Evolutionary conservation across 805 yeast species (phyloP), one percentile per base, ranked within the genome.

Genomic region (Wickerhamiella cacticola): DNA sequence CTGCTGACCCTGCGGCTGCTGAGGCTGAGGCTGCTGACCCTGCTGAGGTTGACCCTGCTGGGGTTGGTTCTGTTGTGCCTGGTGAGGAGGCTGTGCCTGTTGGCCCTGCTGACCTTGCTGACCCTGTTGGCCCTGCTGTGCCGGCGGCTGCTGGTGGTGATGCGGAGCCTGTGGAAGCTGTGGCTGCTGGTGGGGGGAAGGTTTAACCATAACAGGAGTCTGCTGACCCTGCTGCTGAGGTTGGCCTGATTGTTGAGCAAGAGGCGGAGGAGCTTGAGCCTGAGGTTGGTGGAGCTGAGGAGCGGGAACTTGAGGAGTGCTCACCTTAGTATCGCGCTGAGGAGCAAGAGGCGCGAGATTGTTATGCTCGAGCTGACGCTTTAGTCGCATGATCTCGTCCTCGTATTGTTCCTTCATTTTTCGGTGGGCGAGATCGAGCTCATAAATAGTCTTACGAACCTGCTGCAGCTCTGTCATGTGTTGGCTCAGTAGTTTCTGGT

Each of bases 371-470:
- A 89, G 72, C 63, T 87, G 95, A 53, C 79, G 78, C 65, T 89
- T 87, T 65, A 89, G 73, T 56, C 92, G 73, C 61, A 77, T 70
- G 49, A 92, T 82, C 67, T 89, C 97, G 59, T 84, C 95, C 65
- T 89, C 96, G 66, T 89, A 92, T 41, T 88, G 87, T 60, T 89
- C 96, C 68, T 89, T 88, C 75, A 92, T 83, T 62, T 85, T 84
- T 57, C 95, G 75, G 69, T 89, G 97, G 34, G 95, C 89, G 74
- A 81, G 76, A 65, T 89, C 96, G 59, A 89, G 74, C 63, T 92
- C 97, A 61, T 80, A 87, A 24, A 89, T 95, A 9, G 95, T 85
- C 60, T 87, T 94, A 59, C 96, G 77, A 50, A 89, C 87, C 63
- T 84, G 94, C 62, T 87, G 88, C 76, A 89, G 79, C 65, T 92